A percentile compares a stretch with the other conserved stretches of the same genome.
Conservation (phyloP, 441 rosid species). For the Pelargonium fulgidum region DNA sequence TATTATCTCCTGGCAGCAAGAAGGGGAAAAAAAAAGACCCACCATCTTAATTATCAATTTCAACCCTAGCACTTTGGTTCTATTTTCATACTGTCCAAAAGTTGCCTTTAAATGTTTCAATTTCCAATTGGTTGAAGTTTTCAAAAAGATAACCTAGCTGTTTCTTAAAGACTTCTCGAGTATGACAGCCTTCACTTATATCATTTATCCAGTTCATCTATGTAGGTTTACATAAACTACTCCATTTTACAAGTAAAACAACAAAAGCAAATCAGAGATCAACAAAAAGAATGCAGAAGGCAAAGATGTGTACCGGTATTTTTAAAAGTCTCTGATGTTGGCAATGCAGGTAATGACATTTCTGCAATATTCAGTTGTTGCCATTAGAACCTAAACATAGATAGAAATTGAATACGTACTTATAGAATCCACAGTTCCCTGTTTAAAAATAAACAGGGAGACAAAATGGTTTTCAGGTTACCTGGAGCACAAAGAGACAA, state of each 20-base stretch:
- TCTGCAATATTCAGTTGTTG: conserved; percentile 41
- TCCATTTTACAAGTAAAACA: conserved; percentile 1
- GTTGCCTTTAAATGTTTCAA: neutral
- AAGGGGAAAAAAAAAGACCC: too few species aligned
- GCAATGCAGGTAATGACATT: conserved; percentile 92
- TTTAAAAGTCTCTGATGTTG: conserved; percentile 65
- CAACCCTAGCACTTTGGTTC: too few species aligned
- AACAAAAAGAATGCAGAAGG: neutral
- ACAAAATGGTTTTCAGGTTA: conserved; percentile 20
- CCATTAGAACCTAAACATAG: conserved; percentile 19
- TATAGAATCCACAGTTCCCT: neutral
- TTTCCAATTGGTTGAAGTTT: neutral
- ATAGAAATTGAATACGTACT: neutral
- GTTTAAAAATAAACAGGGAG: neutral
- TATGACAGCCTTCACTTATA: too few species aligned
- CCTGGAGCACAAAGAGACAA: conserved; percentile 94
- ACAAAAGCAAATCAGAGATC: neutral
- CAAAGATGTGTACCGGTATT: conserved; percentile 45
- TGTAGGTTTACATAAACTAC: neutral
- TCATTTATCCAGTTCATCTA: neutral
- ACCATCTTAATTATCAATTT: too few species aligned
- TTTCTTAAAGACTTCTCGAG: neutral
- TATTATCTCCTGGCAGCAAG: too few species aligned
- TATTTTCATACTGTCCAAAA: neutral
- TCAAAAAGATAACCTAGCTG: neutral